These are phyloP conservation scores for Globisporangium middletonii DNA, from an alignment of 352 stramenopile species.

Conservation along the genomic window DNA sequence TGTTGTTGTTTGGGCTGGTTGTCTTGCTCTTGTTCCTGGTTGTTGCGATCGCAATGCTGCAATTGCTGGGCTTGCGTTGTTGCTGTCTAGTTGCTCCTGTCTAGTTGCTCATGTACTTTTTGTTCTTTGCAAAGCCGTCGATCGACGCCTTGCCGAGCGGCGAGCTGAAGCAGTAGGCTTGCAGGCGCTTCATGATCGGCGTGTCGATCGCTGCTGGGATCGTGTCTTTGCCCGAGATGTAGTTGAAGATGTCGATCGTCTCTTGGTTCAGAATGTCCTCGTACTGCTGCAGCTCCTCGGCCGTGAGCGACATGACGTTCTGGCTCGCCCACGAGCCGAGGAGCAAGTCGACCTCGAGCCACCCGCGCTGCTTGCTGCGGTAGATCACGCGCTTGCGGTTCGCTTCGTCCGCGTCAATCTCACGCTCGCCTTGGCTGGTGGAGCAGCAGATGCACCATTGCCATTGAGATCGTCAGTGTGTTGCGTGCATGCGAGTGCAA, in stretches of 20 bases:
- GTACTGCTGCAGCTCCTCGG: constrained; percentile 89
- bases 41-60: too few species aligned
- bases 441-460: background rate
- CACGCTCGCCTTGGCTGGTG: constrained; percentile 46
- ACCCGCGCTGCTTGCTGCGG: constrained; percentile 93
- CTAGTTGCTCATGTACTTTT: constrained; percentile 86
- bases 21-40: too few species aligned
- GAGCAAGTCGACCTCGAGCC: constrained; percentile 94
- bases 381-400: constrained; percentile 93
- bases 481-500: background rate
- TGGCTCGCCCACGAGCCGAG: constrained; percentile 92
- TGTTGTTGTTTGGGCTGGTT: too few species aligned
- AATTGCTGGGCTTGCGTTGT: too few species aligned
- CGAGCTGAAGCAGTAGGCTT: constrained; percentile 86
- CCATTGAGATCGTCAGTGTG: background rate
- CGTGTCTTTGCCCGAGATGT: constrained; percentile 87
- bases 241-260: constrained; percentile 98
- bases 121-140: constrained; percentile 68
- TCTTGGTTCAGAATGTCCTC: constrained; percentile 96
- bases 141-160: constrained; percentile 88
- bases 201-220: constrained; percentile 80
- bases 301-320: constrained; percentile 81
- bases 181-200: constrained; percentile 89
- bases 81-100: background rate
- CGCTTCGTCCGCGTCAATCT: constrained; percentile 48